These are phyloP conservation scores for Antrodiella citrinella DNA, from an alignment of 768 basidiomycete species.

Conservation along the genomic window DNA sequence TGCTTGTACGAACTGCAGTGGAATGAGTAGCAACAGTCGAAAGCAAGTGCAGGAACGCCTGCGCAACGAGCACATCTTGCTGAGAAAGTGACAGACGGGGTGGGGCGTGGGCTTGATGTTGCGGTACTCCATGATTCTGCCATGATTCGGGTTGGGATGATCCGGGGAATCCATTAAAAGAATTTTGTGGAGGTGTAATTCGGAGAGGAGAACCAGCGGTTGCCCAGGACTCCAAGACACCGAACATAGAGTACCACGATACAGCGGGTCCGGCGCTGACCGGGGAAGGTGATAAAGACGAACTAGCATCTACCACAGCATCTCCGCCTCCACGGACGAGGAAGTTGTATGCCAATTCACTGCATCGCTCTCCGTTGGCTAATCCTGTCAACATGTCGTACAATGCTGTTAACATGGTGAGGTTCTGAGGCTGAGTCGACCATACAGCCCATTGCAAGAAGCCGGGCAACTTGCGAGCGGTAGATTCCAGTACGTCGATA, in stretches of 20 bases:
- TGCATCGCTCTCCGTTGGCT: constrained; percentile 76
- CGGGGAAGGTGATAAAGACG: constrained; percentile 35
- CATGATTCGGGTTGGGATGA: constrained; percentile 19
- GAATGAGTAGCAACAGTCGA: constrained; percentile 70
- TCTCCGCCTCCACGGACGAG: constrained; percentile 71
- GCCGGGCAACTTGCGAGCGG: constrained; percentile 52
- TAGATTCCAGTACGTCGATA: constrained; percentile 53
- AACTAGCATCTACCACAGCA: constrained; percentile 50
- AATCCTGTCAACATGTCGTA: constrained; percentile 88
- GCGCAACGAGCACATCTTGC: constrained; percentile 71
- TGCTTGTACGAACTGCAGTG: constrained; percentile 67
- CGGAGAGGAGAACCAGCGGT: constrained; percentile 41
- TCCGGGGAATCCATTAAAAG: constrained; percentile 9
- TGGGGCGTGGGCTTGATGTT: constrained; percentile 34
- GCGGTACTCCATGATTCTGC: constrained; percentile 25
- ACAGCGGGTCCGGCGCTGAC: constrained; percentile 48
- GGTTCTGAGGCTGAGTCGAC: constrained; percentile 70
- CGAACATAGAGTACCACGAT: constrained; percentile 75
- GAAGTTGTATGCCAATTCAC: constrained; percentile 85
- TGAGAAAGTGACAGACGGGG: constrained; percentile 41
- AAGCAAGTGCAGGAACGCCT: constrained; percentile 74
- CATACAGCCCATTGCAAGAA: constrained; percentile 90
- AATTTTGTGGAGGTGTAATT: constrained; percentile 28
- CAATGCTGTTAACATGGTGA: constrained; percentile 66
- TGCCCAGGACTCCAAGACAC: constrained; percentile 69